Base-by-base conservation (phyloP, 164 flowering plant species). In the Hamamelis virginiana region DNA sequence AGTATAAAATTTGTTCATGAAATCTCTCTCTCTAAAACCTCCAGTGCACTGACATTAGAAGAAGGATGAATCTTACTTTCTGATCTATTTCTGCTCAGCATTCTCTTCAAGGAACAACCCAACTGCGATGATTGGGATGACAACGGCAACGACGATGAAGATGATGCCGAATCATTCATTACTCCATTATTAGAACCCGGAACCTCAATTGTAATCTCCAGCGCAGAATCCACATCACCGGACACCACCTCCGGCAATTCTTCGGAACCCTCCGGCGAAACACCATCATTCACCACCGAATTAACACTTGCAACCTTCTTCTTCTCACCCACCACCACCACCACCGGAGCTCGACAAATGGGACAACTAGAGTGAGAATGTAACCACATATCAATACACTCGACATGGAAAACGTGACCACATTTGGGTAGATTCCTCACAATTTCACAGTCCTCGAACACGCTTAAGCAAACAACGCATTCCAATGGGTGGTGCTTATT, bases 311-410 rank as follows among this genome's bases (percentile, higher is more conserved):
- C n/a, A n/a, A 16, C n/a, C 9, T 22, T 47, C 61, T 46, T 70
- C 46, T 64, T 57, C 1, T 61, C 72, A 50, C 10, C 16, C 41
- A 13, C 80, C 4, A 78, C 77, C 0, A 78, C 16, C 41, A 13
- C 80, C 4, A 78, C 77, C 0, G 80, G 72, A 11, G 84, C 81
- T 73, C 94, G 75, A 64, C 95, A 90, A 66, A 86, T 77, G 0
- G 95, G 95, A 14, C 95, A 90, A 18, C 61, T 85, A 0, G 81
- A 69, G 69, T 83, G 84, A 9, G 89, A 86, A 52, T 67, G 66
- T 65, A 90, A 53, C 95, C 95, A 90, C 84, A 77, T 88, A 46
- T 90, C 95, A 25, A 90, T 80, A 70, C 95, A 90, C 51, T 84
- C 84, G 0, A 84, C 83, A 53, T 90, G 95, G 44, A 89, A 90